Percentiles rank a stretch among this genome's conserved stretches.
phyloP scores from a whole-genome alignment of 2,329 filamentous ascomycete species.

The Neoscytalidium dimidiatum region DNA sequence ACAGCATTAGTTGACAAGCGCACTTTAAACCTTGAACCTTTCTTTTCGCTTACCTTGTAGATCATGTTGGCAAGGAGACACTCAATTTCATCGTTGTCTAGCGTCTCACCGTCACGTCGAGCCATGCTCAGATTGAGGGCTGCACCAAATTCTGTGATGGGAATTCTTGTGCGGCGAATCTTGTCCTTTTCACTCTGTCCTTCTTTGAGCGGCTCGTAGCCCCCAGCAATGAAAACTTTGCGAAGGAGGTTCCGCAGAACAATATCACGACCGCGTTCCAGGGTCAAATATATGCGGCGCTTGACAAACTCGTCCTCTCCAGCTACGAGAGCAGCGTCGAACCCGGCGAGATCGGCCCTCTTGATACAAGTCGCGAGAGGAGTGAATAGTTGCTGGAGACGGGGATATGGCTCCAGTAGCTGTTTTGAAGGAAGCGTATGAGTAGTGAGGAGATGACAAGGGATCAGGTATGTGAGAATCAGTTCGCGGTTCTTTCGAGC shows the following conservation, averaged over 20 bases:
- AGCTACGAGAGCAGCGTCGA: slow-evolving; percentile 77
- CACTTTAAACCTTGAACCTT: background rate
- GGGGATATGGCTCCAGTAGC: slow-evolving; percentile 74
- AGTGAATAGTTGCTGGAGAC: slow-evolving; percentile 74
- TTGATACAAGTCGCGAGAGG: slow-evolving; percentile 80
- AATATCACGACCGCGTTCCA: slow-evolving; percentile 90
- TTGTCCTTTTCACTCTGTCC: slow-evolving; percentile 63
- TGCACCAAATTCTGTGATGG: slow-evolving; percentile 80
- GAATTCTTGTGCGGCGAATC: slow-evolving; percentile 71
- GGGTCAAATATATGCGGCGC: slow-evolving; percentile 87
- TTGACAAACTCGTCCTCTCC: slow-evolving; percentile 93
- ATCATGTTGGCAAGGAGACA: slow-evolving; percentile 95
- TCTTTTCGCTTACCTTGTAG: slow-evolving; percentile 73
- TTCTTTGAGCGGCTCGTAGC: slow-evolving; percentile 74
- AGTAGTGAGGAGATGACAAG: slow-evolving; percentile 84
- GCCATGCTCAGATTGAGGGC: slow-evolving; percentile 74
- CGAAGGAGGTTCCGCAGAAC: slow-evolving; percentile 87
- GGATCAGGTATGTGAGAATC: slow-evolving; percentile 92
- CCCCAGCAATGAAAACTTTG: slow-evolving; percentile 85
- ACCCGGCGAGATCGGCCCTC: slow-evolving; percentile 76
- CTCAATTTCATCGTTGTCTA: slow-evolving; percentile 92
- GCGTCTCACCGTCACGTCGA: slow-evolving; percentile 54
- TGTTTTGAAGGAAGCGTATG: slow-evolving; percentile 76
- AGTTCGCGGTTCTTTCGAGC: slow-evolving; percentile 77
- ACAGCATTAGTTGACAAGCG: slow-evolving; percentile 24